Evolutionary conservation across 805 yeast species (phyloP).

Genomic region (Candida piceae): DNA sequence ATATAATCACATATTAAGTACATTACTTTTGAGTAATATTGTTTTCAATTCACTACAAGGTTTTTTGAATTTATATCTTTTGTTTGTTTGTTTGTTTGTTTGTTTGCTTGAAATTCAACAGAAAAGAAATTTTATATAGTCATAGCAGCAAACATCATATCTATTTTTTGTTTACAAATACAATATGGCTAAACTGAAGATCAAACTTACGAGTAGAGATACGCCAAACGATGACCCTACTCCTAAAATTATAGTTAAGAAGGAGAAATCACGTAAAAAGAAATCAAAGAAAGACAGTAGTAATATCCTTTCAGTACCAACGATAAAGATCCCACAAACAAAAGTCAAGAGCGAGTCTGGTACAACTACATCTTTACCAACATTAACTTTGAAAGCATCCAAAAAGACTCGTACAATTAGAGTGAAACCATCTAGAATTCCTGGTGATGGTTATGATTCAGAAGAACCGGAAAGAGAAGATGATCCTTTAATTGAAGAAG

Average conservation of each 20-base stretch:
- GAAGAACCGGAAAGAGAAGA: constrained; percentile 96
- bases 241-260: constrained; percentile 1
- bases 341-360: constrained; percentile 1
- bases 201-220: constrained; percentile 13
- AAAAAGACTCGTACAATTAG: constrained; percentile 40
- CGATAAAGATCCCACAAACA: constrained; percentile 5
- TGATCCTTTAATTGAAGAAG: constrained; percentile 89
- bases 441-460: constrained; percentile 95
- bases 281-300: constrained; percentile 13
- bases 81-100: no score
- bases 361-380: constrained; percentile 10
- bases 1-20: neutral
- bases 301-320: constrained; percentile 10
- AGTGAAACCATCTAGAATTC: constrained; percentile 59
- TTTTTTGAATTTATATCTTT: neutral
- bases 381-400: constrained; percentile 35
- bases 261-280: constrained; percentile 23
- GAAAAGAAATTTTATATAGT: no score
- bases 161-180: no score
- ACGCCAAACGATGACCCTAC: constrained; percentile 1
- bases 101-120: no score
- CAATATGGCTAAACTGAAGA: constrained; percentile 22
- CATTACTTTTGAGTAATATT: neutral
- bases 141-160: no score
- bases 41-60: neutral